Evolutionary conservation across 768 basidiomycete species (phyloP), one percentile per base, ranked within the genome.

Genomic region (Megacollybia marginata): DNA sequence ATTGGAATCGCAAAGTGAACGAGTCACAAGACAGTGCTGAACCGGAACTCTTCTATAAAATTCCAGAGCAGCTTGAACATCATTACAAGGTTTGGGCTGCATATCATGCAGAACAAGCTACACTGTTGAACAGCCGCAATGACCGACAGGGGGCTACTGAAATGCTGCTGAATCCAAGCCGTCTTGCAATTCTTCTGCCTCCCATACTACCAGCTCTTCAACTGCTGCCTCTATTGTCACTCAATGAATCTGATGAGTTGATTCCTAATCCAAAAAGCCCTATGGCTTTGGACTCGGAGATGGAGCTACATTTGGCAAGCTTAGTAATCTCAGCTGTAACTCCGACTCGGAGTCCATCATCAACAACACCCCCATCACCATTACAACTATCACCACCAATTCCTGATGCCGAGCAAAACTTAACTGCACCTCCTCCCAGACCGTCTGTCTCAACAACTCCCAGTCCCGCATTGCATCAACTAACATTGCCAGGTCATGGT

Each of bases 31-130:
- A 8, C 3, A 4, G 38, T 8, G 8, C 35, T 10, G 18, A 49
- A 5, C 33, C 53, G 2, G n/a, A n/a, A n/a, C n/a, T n/a, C n/a
- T 57, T 54, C 33, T 57, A 53, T 42, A 57, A 57, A 34, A 44
- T 57, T 1, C 56, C 56, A 0, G 49, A 52, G 33, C 56, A 57
- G n/a, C 54, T 57, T 33, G 47, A 51, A 40, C 53, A 49, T 3
- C 56, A 57, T 44, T 54, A 55, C 52, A 57, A 57, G 40, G 52
- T 40, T 8, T 40, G 38, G 38, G 38, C 38, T 8, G 38, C 38
- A 4, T 40, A 40, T 40, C 38, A 8, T 40, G 38, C 38, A 15
- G 38, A 40, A 8, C 13, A 40, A 8, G 38, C 38, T 8, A 4
- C 38, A 5, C 8, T 40, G 8, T 8, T 40, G 2, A 8, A 40